Evolutionary conservation across 306 rosid species (phyloP).

Genomic region (Cucumis hystrix): DNA sequence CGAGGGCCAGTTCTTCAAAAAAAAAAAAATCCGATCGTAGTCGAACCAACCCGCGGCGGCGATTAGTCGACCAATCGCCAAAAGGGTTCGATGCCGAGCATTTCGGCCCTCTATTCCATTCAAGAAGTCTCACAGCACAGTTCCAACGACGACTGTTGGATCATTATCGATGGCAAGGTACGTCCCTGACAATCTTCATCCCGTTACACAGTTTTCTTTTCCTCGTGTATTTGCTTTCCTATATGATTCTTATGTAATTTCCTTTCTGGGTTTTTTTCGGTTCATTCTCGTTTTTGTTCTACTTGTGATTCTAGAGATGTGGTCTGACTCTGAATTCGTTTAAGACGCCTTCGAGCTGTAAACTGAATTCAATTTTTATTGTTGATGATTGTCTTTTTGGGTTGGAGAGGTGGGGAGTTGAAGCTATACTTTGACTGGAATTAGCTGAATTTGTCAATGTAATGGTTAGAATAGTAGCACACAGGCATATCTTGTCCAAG

Average conservation of each 20-base stretch:
- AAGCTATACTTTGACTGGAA: not conserved
- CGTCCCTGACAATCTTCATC: not conserved
- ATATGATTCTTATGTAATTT: not conserved
- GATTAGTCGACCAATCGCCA: not conserved
- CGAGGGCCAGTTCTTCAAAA: not conserved
- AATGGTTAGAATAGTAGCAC: not conserved
- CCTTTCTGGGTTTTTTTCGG: not conserved
- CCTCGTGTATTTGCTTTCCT: not conserved
- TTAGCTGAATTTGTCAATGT: not conserved
- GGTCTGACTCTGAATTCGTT: not conserved
- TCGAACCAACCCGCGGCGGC: not conserved
- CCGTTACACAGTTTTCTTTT: not conserved
- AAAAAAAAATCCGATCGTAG: not conserved
- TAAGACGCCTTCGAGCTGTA: not conserved
- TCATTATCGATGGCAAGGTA: constrained; percentile 75
- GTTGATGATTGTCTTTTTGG: not conserved
- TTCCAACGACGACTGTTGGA: constrained; percentile 78
- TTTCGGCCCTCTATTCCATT: constrained; percentile 42
- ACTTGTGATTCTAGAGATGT: not conserved
- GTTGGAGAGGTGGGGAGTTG: not conserved
- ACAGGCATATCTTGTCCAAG: not conserved
- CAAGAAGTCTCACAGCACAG: constrained; percentile 54
- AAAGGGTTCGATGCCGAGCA: constrained; percentile 39
- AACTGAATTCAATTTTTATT: not conserved
- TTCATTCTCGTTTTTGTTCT: not conserved